Evolutionary conservation across 345 rosid genomes (phyloP), one percentile per base, ranked within the genome.

Genomic region (Psidium guajava): DNA sequence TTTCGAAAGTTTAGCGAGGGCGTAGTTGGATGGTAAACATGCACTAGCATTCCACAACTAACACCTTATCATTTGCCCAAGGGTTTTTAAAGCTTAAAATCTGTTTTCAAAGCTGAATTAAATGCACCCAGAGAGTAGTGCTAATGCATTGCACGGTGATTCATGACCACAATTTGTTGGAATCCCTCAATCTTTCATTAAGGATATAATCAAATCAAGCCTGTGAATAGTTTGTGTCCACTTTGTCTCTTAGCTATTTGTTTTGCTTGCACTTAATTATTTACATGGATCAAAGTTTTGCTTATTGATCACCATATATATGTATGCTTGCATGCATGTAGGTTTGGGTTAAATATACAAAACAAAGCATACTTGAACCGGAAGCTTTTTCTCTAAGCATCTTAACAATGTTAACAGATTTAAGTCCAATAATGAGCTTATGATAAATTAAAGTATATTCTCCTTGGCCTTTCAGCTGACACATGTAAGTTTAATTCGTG

Each of bases 31-130:
- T 8, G 58, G 8, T 8, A 55, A 54, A 22, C 21, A 55, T 55
- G 58, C 58, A 18, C 58, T 55, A 9, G 12, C 58, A 55, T 55
- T 55, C 58, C n/a, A 4, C 40, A 36, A 36, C 40, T 36, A 57
- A 57, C 61, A 57, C 28, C 14, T 0, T 57, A 57, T 24, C 61
- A 57, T 57, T 57, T 57, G 61, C 61, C 11, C 2, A 24, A 57
- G 0, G 61, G 27, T 3, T 27, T 25, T 55, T 55, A 55, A 25
- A 57, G n/a, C 12, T 24, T 27, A 11, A 57, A 57, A 57, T 6
- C 27, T 28, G 0, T 5, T 57, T 57, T 11, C 61, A 24, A 11
- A 57, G 25, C 5, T 27, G 0, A 57, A 57, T 13, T 14, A 24
- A n/a, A 11, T 14, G 12, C 11, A 57, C 28, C 61, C 61, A 57